Base-by-base conservation (phyloP, 768 basidiomycete species). In the Sarcodon aspratus region DNA sequence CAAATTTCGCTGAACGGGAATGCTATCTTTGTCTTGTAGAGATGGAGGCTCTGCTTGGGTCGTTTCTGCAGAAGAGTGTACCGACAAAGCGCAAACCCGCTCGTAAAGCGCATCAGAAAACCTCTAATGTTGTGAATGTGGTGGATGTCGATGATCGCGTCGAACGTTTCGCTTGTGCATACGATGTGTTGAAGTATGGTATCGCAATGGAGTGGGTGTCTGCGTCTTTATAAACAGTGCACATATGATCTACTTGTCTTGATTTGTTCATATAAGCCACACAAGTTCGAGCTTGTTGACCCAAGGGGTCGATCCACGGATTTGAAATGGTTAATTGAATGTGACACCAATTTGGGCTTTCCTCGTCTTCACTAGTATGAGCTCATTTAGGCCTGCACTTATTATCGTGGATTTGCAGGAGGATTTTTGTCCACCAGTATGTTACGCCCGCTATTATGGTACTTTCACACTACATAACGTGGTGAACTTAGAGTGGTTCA, bases 401-500 rank as follows among this genome's bases (percentile, higher is more conserved):
- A 58, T 89, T 46, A 73, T 90, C 48, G 68, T 91, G 35, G 89
- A 92, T 59, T 74, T 88, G 62, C 90, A 94, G 61, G 75, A 86
- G 58, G 90, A 94, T 62, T 94, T 94, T 57, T 74, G 90, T 27
- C 61, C 61, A 46, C 61, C 59, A 33, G 61, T 60, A 55, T 42
- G 43, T 36, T 27, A 33, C 10, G 7, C 31, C 27, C 13, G 17
- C 15, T 15, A 6, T 42, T 42, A 13, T 27, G 13, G 9, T 5
- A 42, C 27, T 13, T 43, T 9, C 33, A 10, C 18, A 33, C 31
- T 42, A 31, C 21, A 33, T 21, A 15, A 13, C n/a, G 17, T 38
- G 9, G 15, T n/a, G 33, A 13, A 21, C 21, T 31, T 50, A 62
- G 61, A 62, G 66, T 15, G 90, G 89, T 3, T 73, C 80, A 6